Base-by-base conservation (phyloP, 371 early-diverging fungal genomes). In the Mortierella sp. region DNA sequence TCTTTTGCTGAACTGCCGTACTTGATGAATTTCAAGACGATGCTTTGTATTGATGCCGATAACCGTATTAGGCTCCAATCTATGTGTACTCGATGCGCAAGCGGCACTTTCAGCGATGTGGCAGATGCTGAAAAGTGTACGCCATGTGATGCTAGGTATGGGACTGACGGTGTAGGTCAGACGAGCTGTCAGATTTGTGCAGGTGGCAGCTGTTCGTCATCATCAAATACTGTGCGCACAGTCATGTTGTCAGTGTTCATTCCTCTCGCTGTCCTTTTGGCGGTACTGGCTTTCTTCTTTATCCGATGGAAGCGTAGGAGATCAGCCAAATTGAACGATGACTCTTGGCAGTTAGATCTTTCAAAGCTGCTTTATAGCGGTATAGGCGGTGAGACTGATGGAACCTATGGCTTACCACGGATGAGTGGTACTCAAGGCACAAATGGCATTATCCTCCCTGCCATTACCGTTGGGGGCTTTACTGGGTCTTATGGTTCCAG, bases 331-430 rank as follows among this genome's bases (percentile, higher is more conserved):
- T 58, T 84, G 13, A 83, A 72, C 26, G 86, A 86, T 49, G 83
- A 85, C 17, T 82, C 82, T 19, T 87, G 88, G 88, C 69, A 86
- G 28, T 56, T 88, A 4, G 83, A 83, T 12, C 86, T 83, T 49
- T 54, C 73, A 2, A 82, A 83, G 34, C 57, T 78, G 0, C 66
- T 78, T 17, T 62, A 70, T 55, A 72, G 66, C n/a, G 73, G 67
- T 26, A 66, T 66, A 40, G 67, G 73, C 8, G 74, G 70, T 2
- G 79, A 72, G 17, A 43, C 74, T 8, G 70, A 69, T 29, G 29
- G 31, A 8, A 45, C 74, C 0, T 66, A 65, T 31, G 69, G 56
- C 19, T n/a, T 19, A 9, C 70, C 70, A 17, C 55, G 63, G 23
- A 78, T 66, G 60, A 64, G 55, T 40, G 55, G 56, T 3, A 22